Conservation (phyloP, 371 early-diverging fungal genomes). For the Phascolomyces articulosus region DNA sequence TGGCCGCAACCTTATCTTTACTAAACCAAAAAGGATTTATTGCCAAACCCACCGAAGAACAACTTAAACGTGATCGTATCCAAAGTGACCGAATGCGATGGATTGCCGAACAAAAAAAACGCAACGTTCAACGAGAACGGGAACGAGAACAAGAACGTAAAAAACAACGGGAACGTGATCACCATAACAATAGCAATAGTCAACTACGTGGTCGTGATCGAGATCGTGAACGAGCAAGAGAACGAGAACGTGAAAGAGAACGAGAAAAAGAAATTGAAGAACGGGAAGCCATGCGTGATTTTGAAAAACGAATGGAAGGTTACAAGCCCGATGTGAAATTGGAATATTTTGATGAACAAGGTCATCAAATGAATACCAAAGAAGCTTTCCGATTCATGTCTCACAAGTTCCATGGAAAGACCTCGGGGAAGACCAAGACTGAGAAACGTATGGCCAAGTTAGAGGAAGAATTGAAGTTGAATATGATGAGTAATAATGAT, state of each 20-base stretch:
- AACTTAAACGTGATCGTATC: conserved; percentile 61
- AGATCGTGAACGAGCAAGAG: conserved; percentile 38
- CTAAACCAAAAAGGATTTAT: conserved; percentile 77
- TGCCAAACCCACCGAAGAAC: conserved; percentile 65
- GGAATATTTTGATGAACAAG: conserved; percentile 90
- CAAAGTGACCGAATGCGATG: conserved; percentile 72
- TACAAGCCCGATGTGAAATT: conserved; percentile 90
- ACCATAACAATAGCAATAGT: conserved; percentile 26
- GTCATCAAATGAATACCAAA: conserved; percentile 79
- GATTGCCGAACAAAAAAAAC: conserved; percentile 67
- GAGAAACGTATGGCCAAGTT: conserved; percentile 86
- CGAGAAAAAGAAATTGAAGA: conserved; percentile 64
- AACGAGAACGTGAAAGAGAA: conserved; percentile 50
- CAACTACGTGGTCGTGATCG: conserved; percentile 27
- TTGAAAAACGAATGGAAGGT: conserved; percentile 83
- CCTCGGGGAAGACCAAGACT: conserved; percentile 91
- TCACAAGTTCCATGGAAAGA: conserved; percentile 95
- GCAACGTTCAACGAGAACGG: conserved; percentile 56
- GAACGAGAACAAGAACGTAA: conserved; percentile 40
- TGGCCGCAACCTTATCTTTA: conserved; percentile 83
- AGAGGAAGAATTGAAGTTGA: conserved; percentile 78
- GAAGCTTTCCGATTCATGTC: conserved; percentile 93
- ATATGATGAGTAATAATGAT: conserved; percentile 79
- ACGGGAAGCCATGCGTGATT: conserved; percentile 70
- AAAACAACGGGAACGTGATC: conserved; percentile 31